Evolutionary conservation across 2,329 filamentous ascomycete species (phyloP), one percentile per base, ranked within the genome.

Genomic region (Talaromyces sp.): DNA sequence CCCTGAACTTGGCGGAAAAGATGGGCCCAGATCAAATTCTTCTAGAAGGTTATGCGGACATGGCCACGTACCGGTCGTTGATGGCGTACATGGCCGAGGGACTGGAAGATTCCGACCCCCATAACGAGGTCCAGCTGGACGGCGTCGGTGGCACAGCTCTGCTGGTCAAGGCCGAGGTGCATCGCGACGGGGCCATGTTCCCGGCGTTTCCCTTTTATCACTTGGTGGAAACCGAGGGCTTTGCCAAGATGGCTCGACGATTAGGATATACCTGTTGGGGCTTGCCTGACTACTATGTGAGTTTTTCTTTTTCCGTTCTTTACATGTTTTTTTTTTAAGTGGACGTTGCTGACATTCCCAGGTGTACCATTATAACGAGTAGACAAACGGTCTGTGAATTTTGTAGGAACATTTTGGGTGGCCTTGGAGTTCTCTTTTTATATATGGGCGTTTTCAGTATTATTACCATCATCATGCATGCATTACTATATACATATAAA

Each of bases 101-200:
- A 0, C 79, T 79, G 70, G 76, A 73, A 59, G 81, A 81, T 5
- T 81, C 83, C 0, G 80, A 79, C 60, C 83, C 83, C 16, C 84
- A 90, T 56, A 77, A 83, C 40, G 87, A 90, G 71, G 85, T 97
- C 57, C 83, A 87, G 51, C 83, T 99, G 8, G 95, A 99, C 73
- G 95, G 95, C 56, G 95, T 99, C 3, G 95, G 95, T 60, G 95
- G 95, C 40, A 96, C 94, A 0, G 91, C 93, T 1, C 80, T 99
- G 65, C 80, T 99, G 70, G 95, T 99, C 63, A 97, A 96, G 80
- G 95, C 93, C 1, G 93, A 98, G 63, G 95, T 99, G 28, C 95
- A 99, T 75, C 87, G 95, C 30, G 95, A 99, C 72, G 95, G 95
- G 23, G 94, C 95, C 73, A 99, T 98, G 94, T 99, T 99, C 79